phyloP scores from a whole-genome alignment of 75 land plant species.

The Adiantum capillusveneris region DNA sequence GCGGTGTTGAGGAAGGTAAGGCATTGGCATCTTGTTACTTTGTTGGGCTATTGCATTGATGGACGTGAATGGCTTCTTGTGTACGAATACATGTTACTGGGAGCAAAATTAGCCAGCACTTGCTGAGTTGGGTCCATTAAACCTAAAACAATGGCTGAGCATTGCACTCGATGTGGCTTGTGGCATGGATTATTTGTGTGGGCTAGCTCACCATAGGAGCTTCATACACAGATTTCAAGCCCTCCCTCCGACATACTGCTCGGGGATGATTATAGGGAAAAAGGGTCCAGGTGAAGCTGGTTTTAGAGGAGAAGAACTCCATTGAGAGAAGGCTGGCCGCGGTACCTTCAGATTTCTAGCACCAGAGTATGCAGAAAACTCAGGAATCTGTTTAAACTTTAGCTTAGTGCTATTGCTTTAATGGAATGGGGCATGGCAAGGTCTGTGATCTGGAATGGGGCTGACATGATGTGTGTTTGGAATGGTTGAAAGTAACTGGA shows the following conservation, averaged over 20 bases:
- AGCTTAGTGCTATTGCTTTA: no score
- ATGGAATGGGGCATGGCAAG: no score
- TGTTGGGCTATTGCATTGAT: conserved; percentile 71
- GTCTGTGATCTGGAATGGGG: neutral
- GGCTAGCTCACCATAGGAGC: conserved; percentile 59
- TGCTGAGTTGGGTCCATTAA: conserved; percentile 39
- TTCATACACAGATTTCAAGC: conserved; percentile 76
- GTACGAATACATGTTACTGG: conserved; percentile 74
- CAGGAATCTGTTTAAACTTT: neutral
- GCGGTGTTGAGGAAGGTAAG: conserved; percentile 65
- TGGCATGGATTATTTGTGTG: conserved; percentile 66
- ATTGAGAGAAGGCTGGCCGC: conserved; percentile 65
- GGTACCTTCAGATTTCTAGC: conserved; percentile 89
- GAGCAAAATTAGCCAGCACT: conserved; percentile 53
- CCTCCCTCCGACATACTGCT: conserved; percentile 75
- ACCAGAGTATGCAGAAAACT: conserved; percentile 69
- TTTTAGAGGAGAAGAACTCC: conserved; percentile 57
- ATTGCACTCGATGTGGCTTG: conserved; percentile 73
- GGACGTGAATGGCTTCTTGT: conserved; percentile 69
- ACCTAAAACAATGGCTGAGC: conserved; percentile 48
- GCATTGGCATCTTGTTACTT: conserved; percentile 51
- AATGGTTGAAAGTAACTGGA: conserved; percentile 68
- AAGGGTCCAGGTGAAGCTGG: conserved; percentile 72
- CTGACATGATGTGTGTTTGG: neutral
- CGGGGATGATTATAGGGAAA: conserved; percentile 71